These are phyloP conservation scores for Penicillium turbatum DNA, from an alignment of 495 filamentous ascomycete species.

Conservation along the genomic window DNA sequence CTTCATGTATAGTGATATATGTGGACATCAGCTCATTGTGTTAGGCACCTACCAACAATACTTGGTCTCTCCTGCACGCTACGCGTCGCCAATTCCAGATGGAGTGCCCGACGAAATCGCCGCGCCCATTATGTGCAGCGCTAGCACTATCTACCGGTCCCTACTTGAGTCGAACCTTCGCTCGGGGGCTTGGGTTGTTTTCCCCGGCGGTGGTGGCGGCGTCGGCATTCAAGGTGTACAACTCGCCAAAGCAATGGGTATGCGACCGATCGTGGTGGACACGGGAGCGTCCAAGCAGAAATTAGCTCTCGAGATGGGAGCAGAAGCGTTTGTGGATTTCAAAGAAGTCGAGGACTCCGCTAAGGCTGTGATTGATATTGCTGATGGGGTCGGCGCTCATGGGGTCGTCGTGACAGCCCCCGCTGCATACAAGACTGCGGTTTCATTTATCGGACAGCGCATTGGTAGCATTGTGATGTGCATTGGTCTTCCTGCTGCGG, in stretches of 20 bases:
- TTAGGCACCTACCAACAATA: constrained; percentile 66
- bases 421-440: constrained; percentile 39
- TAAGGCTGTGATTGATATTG: constrained; percentile 36
- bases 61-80: constrained; percentile 55
- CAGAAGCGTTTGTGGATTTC: constrained; percentile 51
- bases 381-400: constrained; percentile 46
- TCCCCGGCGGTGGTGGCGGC: constrained; percentile 51
- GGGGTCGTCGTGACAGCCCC: constrained; percentile 50
- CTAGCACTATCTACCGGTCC: constrained; percentile 52
- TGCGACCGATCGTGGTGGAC: constrained; percentile 51
- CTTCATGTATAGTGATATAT: background rate
- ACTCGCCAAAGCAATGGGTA: constrained; percentile 53
- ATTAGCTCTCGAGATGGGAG: constrained; percentile 43
- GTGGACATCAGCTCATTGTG: background rate
- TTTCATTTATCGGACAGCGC: constrained; percentile 37
- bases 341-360: constrained; percentile 32
- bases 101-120: constrained; percentile 53
- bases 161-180: constrained; percentile 51
- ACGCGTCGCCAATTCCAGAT: constrained; percentile 64
- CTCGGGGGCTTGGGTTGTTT: constrained; percentile 58
- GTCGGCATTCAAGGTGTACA: constrained; percentile 61
- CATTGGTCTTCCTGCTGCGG: constrained; percentile 33
- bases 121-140: constrained; percentile 59
- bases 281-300: constrained; percentile 38
- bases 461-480: constrained; percentile 46